phyloP scores from a whole-genome alignment of 176 grass and related monocot species.

The Guadua angustifolia region DNA sequence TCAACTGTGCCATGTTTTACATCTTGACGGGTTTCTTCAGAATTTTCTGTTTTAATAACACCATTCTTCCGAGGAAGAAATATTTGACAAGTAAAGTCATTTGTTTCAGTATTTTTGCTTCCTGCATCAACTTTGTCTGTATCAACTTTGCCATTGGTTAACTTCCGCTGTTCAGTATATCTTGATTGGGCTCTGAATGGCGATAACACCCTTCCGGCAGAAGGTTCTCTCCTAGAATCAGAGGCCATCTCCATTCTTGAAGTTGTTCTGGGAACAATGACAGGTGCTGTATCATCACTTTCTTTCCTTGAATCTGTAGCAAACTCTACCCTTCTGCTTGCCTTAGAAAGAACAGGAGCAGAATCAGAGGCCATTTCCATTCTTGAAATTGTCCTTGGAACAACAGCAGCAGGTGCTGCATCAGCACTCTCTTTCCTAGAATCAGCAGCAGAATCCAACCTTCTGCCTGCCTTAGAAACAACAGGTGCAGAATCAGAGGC shows the following conservation, averaged over 20 bases:
- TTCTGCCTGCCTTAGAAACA: conserved; percentile 64
- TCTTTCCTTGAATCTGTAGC: conserved; percentile 62
- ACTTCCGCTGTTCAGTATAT: conserved; percentile 58
- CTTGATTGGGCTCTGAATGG: conserved; percentile 63
- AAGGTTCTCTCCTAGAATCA: conserved; percentile 78
- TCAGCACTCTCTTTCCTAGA: conserved; percentile 76
- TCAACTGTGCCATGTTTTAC: conserved; percentile 42
- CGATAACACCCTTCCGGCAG: conserved; percentile 57
- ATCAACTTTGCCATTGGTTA: conserved; percentile 52
- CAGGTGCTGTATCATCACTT: conserved; percentile 59
- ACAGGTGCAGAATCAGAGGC: conserved; percentile 55
- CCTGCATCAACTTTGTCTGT: conserved; percentile 54
- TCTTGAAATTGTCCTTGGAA: conserved; percentile 57
- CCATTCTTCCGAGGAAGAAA: conserved; percentile 63
- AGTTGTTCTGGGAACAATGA: conserved; percentile 62
- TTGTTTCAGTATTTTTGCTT: conserved; percentile 57
- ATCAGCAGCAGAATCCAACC: conserved; percentile 53
- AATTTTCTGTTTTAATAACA: conserved; percentile 52
- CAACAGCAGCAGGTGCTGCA: conserved; percentile 43
- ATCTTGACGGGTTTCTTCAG: conserved; percentile 63
- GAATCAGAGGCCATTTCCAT: conserved; percentile 65
- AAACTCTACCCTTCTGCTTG: conserved; percentile 56
- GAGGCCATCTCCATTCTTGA: conserved; percentile 60
- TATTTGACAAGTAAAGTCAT: conserved; percentile 61
- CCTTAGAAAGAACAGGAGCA: conserved; percentile 48